Conservation (phyloP, 2,329 filamentous ascomycete genomes). For the Onygena corvina region DNA sequence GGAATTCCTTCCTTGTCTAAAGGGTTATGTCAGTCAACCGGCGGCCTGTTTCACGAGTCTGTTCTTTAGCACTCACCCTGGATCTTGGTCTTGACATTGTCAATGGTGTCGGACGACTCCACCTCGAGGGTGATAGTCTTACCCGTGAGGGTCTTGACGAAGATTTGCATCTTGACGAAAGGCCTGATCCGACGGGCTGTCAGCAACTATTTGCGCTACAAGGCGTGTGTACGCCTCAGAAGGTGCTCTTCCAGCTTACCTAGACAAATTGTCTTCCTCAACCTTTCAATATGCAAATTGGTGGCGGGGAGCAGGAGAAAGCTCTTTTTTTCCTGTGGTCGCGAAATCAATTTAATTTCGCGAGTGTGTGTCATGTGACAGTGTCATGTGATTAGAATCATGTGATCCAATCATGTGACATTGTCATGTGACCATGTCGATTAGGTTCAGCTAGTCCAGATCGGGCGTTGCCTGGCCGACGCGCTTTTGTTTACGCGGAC, state of each 20-base stretch:
- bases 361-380: constrained; percentile 26
- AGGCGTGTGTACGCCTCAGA: not conserved
- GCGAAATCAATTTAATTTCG: constrained; percentile 16
- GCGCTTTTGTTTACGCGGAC: constrained; percentile 12
- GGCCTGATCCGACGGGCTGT: constrained; percentile 23
- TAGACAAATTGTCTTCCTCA: constrained; percentile 53
- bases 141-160: constrained; percentile 70
- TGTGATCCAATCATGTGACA: constrained; percentile 16
- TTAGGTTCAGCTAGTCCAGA: constrained; percentile 12
- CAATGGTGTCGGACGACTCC: constrained; percentile 98
- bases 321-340: not conserved
- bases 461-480: constrained; percentile 15
- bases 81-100: constrained; percentile 99
- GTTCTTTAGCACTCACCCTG: constrained; percentile 41
- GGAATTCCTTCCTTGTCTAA: constrained; percentile 99
- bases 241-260: constrained; percentile 30
- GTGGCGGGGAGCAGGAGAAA: constrained; percentile 20
- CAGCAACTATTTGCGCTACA: not conserved
- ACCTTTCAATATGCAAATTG: constrained; percentile 35
- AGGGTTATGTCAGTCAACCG: constrained; percentile 21
- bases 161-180: constrained; percentile 41
- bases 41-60: not conserved
- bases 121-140: constrained; percentile 99
- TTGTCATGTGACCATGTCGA: not conserved
- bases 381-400: not conserved